Conservation (phyloP, 2,329 filamentous ascomycete species). For the Cadophora gregata region DNA sequence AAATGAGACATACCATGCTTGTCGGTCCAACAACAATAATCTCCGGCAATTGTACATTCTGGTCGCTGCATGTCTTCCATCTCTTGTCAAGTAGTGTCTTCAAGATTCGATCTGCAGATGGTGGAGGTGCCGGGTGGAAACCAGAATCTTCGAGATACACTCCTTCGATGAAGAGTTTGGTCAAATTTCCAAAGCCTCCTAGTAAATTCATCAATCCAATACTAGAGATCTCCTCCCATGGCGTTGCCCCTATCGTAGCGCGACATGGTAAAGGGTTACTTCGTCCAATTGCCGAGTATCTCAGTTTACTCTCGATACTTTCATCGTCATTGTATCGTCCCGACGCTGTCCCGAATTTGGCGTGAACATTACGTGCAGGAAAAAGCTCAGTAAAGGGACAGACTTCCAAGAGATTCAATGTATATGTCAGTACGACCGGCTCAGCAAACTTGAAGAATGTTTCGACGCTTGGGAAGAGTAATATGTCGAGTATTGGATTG, state of each 20-base stretch:
- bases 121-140: neutral
- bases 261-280: neutral
- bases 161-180: neutral
- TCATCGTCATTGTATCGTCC: neutral
- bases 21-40: neutral
- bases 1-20: neutral
- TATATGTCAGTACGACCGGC: neutral
- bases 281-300: neutral
- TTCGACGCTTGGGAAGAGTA: neutral
- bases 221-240: neutral
- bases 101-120: neutral
- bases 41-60: neutral
- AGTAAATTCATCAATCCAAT: neutral
- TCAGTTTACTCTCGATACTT: neutral
- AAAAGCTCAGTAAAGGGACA: neutral
- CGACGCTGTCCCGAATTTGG: neutral
- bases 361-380: too few species aligned
- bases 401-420: neutral
- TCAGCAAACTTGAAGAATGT: neutral
- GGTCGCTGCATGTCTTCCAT: neutral
- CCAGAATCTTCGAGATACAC: conserved; percentile 6
- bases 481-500: neutral
- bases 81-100: neutral
- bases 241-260: neutral
- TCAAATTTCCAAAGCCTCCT: neutral